Conservation (phyloP, 352 stramenopile species). For the Phytophthora tentaculata region DNA sequence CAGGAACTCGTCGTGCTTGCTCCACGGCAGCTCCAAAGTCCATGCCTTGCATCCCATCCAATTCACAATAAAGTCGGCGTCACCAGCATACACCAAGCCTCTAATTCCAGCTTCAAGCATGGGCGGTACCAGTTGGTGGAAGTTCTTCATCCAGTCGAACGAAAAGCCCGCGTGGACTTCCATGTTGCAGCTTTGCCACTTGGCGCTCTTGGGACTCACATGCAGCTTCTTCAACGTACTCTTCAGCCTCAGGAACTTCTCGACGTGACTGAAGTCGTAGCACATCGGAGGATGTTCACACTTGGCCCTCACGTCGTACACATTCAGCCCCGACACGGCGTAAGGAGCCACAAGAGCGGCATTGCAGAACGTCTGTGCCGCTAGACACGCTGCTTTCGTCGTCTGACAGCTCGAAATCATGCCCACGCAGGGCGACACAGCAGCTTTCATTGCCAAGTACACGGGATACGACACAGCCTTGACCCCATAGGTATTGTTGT, state of each 20-base stretch:
- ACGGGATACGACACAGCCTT: conserved; percentile 66
- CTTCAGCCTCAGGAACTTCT: conserved; percentile 87
- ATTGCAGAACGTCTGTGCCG: conserved; percentile 92
- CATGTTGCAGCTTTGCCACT: conserved; percentile 96
- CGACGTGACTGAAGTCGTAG: conserved; percentile 95
- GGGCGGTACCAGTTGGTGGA: conserved; percentile 88
- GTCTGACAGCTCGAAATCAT: conserved; percentile 91
- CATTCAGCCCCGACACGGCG: conserved; percentile 60
- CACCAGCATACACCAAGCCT: conserved; percentile 96
- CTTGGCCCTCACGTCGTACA: conserved; percentile 93
- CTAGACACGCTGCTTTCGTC: conserved; percentile 74
- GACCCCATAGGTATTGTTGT: conserved; percentile 90
- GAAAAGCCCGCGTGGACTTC: conserved; percentile 94
- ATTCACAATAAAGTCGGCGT: conserved; percentile 98
- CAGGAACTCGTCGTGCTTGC: conserved; percentile 60
- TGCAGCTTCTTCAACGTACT: conserved; percentile 89
- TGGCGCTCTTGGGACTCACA: conserved; percentile 76
- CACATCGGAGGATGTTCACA: conserved; percentile 92
- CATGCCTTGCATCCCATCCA: conserved; percentile 97
- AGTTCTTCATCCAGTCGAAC: conserved; percentile 98
- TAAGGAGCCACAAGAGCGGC: conserved; percentile 73
- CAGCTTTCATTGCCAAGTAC: conserved; percentile 75
- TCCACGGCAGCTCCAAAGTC: conserved; percentile 95
- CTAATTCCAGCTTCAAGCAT: conserved; percentile 93
- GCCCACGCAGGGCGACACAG: conserved; percentile 58